phyloP scores from a whole-genome alignment of 345 rosid species.

The Luvunga scandens region DNA sequence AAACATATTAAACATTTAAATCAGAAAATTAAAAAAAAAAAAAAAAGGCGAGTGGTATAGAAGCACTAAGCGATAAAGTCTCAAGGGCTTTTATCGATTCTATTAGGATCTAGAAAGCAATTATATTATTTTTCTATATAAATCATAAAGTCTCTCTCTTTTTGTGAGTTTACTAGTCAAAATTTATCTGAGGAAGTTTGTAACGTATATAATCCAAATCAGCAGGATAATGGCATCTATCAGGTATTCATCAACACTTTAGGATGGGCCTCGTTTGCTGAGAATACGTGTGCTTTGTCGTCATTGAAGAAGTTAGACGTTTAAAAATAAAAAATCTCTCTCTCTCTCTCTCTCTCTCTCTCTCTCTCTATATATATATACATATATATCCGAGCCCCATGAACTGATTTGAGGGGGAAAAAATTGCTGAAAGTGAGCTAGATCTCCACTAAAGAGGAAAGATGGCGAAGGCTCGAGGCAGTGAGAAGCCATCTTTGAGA shows the following conservation, averaged over 20 bases:
- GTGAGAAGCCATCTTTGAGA: conserved; percentile 10
- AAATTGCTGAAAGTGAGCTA: not conserved
- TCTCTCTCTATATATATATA: too few species aligned
- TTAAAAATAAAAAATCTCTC: not conserved
- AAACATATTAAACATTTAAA: too few species aligned
- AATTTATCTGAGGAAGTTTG: not conserved
- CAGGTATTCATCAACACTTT: not conserved
- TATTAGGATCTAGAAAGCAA: too few species aligned
- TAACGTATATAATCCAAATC: not conserved
- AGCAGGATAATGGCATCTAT: not conserved
- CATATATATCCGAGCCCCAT: too few species aligned
- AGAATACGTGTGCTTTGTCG: not conserved
- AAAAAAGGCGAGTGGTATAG: too few species aligned
- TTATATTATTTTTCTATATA: too few species aligned
- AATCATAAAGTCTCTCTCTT: too few species aligned
- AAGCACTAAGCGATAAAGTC: too few species aligned
- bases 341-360: too few species aligned
- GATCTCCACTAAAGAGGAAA: not conserved
- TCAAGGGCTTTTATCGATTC: too few species aligned
- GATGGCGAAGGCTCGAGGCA: conserved; percentile 7
- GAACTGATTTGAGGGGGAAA: too few species aligned
- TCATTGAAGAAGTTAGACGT: not conserved
- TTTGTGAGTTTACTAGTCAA: not conserved
- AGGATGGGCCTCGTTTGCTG: not conserved
- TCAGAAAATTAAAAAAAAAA: too few species aligned